Evolutionary conservation across 2,329 filamentous ascomycete species (phyloP), one percentile per base, ranked within the genome.

Genomic region (Plectosphaerella sp.): DNA sequence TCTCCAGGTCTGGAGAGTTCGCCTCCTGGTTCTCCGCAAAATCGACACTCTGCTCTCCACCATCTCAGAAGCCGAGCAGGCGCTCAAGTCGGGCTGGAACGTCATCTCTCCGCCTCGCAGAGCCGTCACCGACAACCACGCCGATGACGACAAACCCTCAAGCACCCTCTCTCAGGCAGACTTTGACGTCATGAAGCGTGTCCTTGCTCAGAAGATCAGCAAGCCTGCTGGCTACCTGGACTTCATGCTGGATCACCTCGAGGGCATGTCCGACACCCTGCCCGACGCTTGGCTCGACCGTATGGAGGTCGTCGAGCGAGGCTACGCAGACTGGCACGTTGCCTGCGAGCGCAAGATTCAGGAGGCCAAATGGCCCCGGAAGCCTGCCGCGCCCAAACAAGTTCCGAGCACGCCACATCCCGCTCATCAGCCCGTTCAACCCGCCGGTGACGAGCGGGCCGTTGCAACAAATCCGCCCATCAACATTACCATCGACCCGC

Each of bases 201-300:
- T 84, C 9, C 73, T 97, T 33, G 83, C 87, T 52, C 73, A 79
- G 33, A 88, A 88, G 58, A 83, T 97, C 35, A 75, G 81, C 14
- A 78, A 78, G 36, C 78, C 91, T 0, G 93, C 90, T 0, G 80
- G 80, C 47, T 79, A 84, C 39, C 76, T 97, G 55, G 94, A 99
- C 66, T 82, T 79, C 48, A 91, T 97, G 80, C 78, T 99, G 14
- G 92, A 99, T 68, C 79, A 83, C 33, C 76, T 97, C 2, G 94
- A 97, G 67, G 92, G 91, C 2, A 78, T 85, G 51, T 78, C 87
- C 43, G 94, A 99, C 62, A 90, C 88, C 0, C 73, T 99, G 10
- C 94, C 94, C 0, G 88, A 95, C 41, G 67, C 74, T 25, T 99
- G 93, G 94, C 83, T 97, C 52, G 90, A 96, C 61, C 80, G 86